phyloP scores from a whole-genome alignment of 352 stramenopile species.

The Aphanomyces euteiches region DNA sequence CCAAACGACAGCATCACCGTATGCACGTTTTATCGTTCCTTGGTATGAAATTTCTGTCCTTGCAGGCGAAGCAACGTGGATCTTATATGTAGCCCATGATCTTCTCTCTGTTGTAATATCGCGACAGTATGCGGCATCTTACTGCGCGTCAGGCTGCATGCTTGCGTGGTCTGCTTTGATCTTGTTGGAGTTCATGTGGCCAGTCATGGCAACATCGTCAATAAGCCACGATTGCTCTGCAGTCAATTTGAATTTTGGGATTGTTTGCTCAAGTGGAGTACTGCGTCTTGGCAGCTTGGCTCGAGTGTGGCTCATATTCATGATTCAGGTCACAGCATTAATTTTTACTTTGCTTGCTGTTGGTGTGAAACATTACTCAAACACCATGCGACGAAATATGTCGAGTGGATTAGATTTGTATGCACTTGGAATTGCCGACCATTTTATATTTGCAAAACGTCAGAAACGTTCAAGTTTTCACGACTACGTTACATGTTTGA shows the following conservation, averaged over 20 bases:
- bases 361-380: background rate
- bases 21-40: background rate
- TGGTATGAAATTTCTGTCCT: background rate
- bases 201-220: conserved; percentile 2
- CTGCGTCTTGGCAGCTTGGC: background rate
- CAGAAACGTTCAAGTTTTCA: background rate
- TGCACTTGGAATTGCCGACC: background rate
- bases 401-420: background rate
- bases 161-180: background rate
- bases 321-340: background rate
- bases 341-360: background rate
- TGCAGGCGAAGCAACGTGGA: conserved; percentile 3
- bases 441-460: background rate
- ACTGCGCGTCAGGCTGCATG: background rate
- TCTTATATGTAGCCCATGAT: background rate
- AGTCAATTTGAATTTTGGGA: background rate
- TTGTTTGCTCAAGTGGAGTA: background rate
- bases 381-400: background rate
- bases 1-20: background rate
- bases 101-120: background rate
- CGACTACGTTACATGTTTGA: conserved; percentile 10
- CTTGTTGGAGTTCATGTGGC: background rate
- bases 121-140: background rate
- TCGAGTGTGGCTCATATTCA: background rate
- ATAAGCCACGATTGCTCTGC: background rate